These are phyloP conservation scores for Suillus alpinus DNA, from an alignment of 768 basidiomycete genomes.

Conservation along the genomic window DNA sequence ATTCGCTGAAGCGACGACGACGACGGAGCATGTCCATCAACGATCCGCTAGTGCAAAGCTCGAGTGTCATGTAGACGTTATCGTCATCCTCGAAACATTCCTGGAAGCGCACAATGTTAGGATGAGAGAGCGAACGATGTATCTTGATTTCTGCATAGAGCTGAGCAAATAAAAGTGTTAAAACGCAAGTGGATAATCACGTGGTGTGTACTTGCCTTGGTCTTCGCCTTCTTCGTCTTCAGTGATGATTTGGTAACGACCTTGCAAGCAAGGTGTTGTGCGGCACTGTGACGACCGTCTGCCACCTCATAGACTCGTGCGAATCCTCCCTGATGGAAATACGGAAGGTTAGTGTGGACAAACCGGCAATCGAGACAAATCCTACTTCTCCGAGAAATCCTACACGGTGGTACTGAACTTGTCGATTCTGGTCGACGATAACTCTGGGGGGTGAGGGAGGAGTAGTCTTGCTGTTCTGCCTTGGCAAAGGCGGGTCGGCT, in stretches of 20 bases:
- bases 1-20: constrained; percentile 84
- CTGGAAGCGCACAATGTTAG: constrained; percentile 88
- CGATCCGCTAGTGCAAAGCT: constrained; percentile 86
- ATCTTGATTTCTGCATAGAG: constrained; percentile 99
- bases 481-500: constrained; percentile 64
- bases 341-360: background rate
- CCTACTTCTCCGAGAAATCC: constrained; percentile 86
- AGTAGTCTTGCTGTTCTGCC: constrained; percentile 79
- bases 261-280: constrained; percentile 79
- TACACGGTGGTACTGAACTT: constrained; percentile 62
- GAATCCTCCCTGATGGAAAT: constrained; percentile 70
- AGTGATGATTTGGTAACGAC: constrained; percentile 91
- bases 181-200: no score
- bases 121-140: constrained; percentile 85
- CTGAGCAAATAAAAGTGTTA: constrained; percentile 37
- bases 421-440: constrained; percentile 62
- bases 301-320: constrained; percentile 96
- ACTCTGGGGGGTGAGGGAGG: constrained; percentile 80
- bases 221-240: constrained; percentile 95
- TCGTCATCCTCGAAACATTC: constrained; percentile 95
- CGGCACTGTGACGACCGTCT: constrained; percentile 44
- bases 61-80: constrained; percentile 97
- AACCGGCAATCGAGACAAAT: background rate
- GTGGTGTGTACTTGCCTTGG: constrained; percentile 58
- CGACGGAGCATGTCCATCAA: constrained; percentile 89